Evolutionary conservation across 2,329 filamentous ascomycete species (phyloP).

Genomic region (Fonsecaea pugnacius): DNA sequence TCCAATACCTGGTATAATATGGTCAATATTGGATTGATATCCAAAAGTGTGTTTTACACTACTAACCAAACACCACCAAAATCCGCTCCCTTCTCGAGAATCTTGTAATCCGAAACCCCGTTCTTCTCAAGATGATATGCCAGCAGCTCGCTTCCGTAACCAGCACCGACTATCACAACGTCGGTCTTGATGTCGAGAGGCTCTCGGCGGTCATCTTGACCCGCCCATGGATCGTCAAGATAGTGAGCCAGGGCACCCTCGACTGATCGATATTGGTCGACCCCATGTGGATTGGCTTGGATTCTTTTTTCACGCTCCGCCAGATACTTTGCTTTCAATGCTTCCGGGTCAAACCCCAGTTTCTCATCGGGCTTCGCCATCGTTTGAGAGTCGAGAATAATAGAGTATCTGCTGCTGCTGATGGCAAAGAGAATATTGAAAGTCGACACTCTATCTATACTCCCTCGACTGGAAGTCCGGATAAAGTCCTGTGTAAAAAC

Average conservation of each 20-base stretch:
- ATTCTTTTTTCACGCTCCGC: not conserved
- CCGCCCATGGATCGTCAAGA: not conserved
- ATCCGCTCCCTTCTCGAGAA: not conserved
- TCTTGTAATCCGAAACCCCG: not conserved
- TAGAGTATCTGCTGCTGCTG: too few relatives aligned
- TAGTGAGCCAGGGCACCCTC: not conserved
- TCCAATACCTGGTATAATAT: constrained; percentile 30
- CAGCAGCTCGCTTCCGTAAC: not conserved
- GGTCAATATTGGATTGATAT: not conserved
- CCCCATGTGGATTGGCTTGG: not conserved
- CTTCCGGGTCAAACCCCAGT: not conserved
- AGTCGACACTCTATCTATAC: too few relatives aligned
- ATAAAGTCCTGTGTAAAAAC: too few relatives aligned
- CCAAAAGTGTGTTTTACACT: not conserved
- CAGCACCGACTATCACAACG: not conserved
- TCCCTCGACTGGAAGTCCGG: too few relatives aligned
- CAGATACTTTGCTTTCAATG: not conserved
- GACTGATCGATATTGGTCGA: not conserved
- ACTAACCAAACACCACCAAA: not conserved
- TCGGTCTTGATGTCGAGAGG: not conserved
- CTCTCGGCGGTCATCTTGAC: not conserved
- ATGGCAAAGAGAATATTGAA: too few relatives aligned
- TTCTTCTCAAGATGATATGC: not conserved
- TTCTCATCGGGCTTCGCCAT: not conserved
- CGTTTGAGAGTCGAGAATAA: too few relatives aligned